Evolutionary conservation across 148 eudicot species (phyloP), one percentile per base, ranked within the genome.

Genomic region (Camellia lanceoleosa): DNA sequence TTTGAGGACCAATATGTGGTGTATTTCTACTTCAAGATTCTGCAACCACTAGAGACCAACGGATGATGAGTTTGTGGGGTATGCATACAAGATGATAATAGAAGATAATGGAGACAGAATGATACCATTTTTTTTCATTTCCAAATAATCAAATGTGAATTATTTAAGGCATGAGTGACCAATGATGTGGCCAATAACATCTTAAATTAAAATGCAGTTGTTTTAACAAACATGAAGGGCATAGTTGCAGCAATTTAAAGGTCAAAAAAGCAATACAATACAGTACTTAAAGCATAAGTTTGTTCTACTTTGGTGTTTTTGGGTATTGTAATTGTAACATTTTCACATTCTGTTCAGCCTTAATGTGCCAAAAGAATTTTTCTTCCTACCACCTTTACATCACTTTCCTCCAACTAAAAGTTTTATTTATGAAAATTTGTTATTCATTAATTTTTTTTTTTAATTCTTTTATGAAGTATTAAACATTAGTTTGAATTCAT

Each of bases 141-240:
- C 23, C 42, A 20, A 20, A 5, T 49, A 4, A 49, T 49, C 51
- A 68, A 30, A 7, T 19, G 15, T 72, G 30, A 18, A 41, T 42
- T 42, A 10, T 3, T 74, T 30, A 10, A 60, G 13, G 6, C 16
- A 5, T n/a, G 3, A 60, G 18, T 63, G 5, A 49, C 11, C 13
- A 20, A 63, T 63, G 70, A 23, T 19, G 52, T 43, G 18, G 7
- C 16, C 41, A 43, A 42, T 44, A 19, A 44, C 18, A 19, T 61
- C 65, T 43, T 19, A 9, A 7, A 30, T 30, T 3, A 54, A 61
- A 75, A 10, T 75, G 68, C 56, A 19, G 41, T 10, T 62, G 68
- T 62, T 75, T 61, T 75, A 11, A 6, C 68, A 19, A 75, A 13
- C 77, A 74, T 46, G 68, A 75, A 7, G 68, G 56, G 68, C 56